These are phyloP conservation scores for Phytophthora citricola DNA, from an alignment of 352 stramenopile genomes.

Conservation along the genomic window DNA sequence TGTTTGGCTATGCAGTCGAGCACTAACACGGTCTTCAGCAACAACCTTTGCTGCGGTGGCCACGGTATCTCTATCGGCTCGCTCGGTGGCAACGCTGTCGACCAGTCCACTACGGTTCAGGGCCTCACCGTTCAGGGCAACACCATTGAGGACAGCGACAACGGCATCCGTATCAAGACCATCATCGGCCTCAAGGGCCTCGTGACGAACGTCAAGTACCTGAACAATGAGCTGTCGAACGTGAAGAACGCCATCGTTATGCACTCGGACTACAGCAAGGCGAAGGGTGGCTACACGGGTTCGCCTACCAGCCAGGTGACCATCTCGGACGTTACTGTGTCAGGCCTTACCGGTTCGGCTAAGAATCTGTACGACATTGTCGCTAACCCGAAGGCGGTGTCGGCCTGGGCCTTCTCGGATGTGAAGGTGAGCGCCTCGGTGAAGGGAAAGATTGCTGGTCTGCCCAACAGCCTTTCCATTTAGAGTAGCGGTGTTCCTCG, in stretches of 20 bases:
- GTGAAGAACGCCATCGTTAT: conserved; percentile 25
- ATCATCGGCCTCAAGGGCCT: conserved; percentile 27
- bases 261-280: conserved; percentile 44
- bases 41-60: conserved; percentile 28
- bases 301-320: conserved; percentile 27
- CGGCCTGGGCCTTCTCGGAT: conserved; percentile 1
- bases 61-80: conserved; percentile 47
- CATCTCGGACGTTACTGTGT: conserved; percentile 36
- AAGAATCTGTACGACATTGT: conserved; percentile 46
- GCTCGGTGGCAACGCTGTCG: conserved; percentile 30
- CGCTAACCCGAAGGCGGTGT: conserved; percentile 31
- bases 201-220: conserved; percentile 15
- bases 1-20: conserved; percentile 21
- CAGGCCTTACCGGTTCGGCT: conserved; percentile 31
- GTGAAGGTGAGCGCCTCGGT: conserved; percentile 7
- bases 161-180: conserved; percentile 38
- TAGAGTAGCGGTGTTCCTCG: background rate
- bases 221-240: conserved; percentile 25
- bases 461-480: conserved; percentile 18
- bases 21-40: conserved; percentile 27
- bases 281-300: conserved; percentile 36
- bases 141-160: conserved; percentile 27
- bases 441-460: conserved; percentile 19
- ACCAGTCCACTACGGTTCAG: conserved; percentile 32
- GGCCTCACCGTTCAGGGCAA: conserved; percentile 33